phyloP scores from a whole-genome alignment of 2,329 filamentous ascomycete species.

The Penicillium digitatum region DNA sequence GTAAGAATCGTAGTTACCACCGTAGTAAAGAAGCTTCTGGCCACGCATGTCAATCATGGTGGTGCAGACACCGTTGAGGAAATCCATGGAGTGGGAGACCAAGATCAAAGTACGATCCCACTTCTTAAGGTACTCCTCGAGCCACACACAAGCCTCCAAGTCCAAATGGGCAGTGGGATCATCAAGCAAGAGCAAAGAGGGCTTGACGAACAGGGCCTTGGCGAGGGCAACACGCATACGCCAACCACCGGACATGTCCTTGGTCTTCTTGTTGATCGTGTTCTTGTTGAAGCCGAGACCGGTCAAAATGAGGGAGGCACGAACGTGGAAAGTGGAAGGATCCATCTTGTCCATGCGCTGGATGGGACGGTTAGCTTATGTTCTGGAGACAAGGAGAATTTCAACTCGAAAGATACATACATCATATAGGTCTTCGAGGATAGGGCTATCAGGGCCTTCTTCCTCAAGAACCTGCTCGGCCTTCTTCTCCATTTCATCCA shows the following conservation, averaged over 20 bases:
- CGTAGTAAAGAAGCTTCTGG: constrained; percentile 90
- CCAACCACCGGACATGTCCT: constrained; percentile 99
- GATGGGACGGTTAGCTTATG: constrained; percentile 22
- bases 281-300: constrained; percentile 99
- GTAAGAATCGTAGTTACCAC: constrained; percentile 99
- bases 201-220: constrained; percentile 98
- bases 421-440: constrained; percentile 93
- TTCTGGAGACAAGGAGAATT: not conserved
- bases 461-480: constrained; percentile 89
- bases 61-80: constrained; percentile 96
- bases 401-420: constrained; percentile 50
- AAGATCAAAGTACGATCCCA: constrained; percentile 97
- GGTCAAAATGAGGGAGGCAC: constrained; percentile 92
- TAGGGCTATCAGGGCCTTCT: constrained; percentile 83
- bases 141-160: constrained; percentile 98
- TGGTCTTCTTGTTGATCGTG: constrained; percentile 98
- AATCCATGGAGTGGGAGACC: constrained; percentile 97
- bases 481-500: constrained; percentile 81
- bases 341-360: constrained; percentile 99
- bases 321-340: constrained; percentile 91
- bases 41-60: constrained; percentile 98
- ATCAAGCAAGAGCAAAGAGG: constrained; percentile 89
- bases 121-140: constrained; percentile 99
- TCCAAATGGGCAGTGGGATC: constrained; percentile 99
- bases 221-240: constrained; percentile 97